phyloP scores from a whole-genome alignment of 2,329 filamentous ascomycete species.

The Fusarium globosum region DNA sequence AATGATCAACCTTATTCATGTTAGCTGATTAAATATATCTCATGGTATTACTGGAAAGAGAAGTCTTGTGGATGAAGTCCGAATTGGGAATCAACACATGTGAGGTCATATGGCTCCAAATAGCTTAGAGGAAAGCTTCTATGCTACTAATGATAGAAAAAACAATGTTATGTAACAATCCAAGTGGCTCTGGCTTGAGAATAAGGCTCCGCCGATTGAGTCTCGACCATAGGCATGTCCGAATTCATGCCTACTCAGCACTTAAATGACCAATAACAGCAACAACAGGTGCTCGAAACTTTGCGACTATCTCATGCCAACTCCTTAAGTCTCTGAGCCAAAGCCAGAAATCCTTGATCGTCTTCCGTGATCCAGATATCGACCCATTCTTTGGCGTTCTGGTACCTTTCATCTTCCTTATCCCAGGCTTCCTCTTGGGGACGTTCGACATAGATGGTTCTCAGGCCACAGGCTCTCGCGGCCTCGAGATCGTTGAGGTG shows the following conservation, averaged over 20 bases:
- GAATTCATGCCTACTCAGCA: neutral
- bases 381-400: constrained; percentile 59
- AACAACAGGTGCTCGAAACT: neutral
- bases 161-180: neutral
- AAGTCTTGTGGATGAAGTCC: neutral
- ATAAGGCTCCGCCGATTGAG: neutral
- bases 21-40: neutral
- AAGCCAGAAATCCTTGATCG: constrained; percentile 48
- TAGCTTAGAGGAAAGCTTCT: neutral
- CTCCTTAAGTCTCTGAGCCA: constrained; percentile 46
- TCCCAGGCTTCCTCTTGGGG: constrained; percentile 72
- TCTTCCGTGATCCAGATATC: constrained; percentile 53
- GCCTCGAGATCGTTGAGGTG: constrained; percentile 76
- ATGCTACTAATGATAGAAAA: neutral
- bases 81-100: neutral
- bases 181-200: neutral
- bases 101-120: neutral
- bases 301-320: constrained; percentile 2
- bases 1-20: neutral
- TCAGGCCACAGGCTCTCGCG: constrained; percentile 72
- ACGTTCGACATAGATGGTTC: constrained; percentile 80
- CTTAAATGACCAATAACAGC: neutral
- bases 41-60: neutral
- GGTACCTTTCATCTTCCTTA: constrained; percentile 60
- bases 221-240: neutral